Evolutionary conservation across 108 stramenopile genomes (phyloP).

Genomic region (Cylindrotheca fusiformis): DNA sequence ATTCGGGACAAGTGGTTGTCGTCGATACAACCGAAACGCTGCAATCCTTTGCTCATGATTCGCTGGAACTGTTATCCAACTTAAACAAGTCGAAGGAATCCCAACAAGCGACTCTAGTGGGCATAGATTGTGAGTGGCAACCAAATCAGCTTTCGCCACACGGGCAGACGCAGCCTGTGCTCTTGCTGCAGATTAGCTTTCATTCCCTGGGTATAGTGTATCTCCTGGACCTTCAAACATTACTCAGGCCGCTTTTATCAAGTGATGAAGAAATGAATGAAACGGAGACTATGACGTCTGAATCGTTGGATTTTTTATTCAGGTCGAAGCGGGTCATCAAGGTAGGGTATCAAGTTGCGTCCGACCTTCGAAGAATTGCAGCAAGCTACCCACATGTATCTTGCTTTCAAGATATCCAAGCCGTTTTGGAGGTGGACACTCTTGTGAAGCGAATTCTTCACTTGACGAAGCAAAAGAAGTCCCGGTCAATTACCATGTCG

Average conservation of each 20-base stretch:
- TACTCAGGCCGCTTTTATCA: constrained; percentile 20
- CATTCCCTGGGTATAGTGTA: constrained; percentile 28
- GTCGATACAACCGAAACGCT: constrained; percentile 26
- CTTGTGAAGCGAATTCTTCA: constrained; percentile 24
- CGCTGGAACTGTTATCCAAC: background rate
- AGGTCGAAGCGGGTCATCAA: constrained; percentile 20
- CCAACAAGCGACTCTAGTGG: constrained; percentile 12
- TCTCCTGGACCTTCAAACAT: constrained; percentile 30
- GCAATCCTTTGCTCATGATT: constrained; percentile 17
- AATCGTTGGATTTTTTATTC: constrained; percentile 12
- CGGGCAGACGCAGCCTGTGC: constrained; percentile 23
- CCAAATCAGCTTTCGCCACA: constrained; percentile 18
- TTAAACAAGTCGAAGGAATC: background rate
- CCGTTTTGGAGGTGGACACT: constrained; percentile 22
- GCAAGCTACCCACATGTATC: constrained; percentile 36
- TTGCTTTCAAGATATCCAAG: constrained; percentile 29
- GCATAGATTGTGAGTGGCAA: constrained; percentile 45
- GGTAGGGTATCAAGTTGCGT: constrained; percentile 30
- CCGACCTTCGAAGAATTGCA: constrained; percentile 28
- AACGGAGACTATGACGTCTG: constrained; percentile 8
- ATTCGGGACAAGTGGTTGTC: background rate
- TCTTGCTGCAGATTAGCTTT: constrained; percentile 30
- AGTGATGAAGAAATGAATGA: constrained; percentile 19
- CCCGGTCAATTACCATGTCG: constrained; percentile 28
- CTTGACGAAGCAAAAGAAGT: constrained; percentile 21